Base-by-base conservation (phyloP, 2,329 filamentous ascomycete species). In the Tolypocladium tundrense region DNA sequence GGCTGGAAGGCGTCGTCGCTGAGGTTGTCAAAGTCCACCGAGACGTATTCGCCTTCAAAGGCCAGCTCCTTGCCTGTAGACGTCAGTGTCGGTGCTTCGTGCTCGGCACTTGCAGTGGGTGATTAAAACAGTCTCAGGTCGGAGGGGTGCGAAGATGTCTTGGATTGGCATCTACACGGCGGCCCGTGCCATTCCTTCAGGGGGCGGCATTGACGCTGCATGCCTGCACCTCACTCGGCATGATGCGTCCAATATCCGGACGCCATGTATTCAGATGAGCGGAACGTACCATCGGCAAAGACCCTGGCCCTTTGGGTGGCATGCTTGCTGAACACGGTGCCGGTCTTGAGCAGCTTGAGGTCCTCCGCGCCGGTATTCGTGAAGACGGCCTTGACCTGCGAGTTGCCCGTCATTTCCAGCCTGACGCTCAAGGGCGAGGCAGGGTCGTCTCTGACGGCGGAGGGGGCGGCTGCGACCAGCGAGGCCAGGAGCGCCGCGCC, bases 31-130 rank as follows among this genome's bases (percentile, higher is more conserved):
- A 75, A 77, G 60, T 73, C 67, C 35, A 84, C 67, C 45, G 75
- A 75, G 48, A 82, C 72, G 53, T 78, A 76, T 60, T 84, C 74
- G 53, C 82, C 82, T 53, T 81, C 75, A 62, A 84, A 83, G 19
- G 72, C 67, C 43, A 81, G 66, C 60, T 75, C 68, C 31, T 68
- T 64, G 54, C 70, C 78, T 67, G 19, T 4, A 21, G 21, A 13
- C 13, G 1, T 40, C 6, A 40, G 39, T 40, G 37, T 39, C 24
- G 24, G 24, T 27, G 24, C 24, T 27, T 27, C 24, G 24, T 27
- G 24, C 24, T 27, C 24, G 24, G 24, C 31, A 33, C 35, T 37
- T 37, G 35, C 1, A 37, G 35, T 37, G 35, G 35, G 13, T 37
- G 13, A 2, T 3, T 13, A 33, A 37, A 13, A 37, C 35, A 37